phyloP scores from a whole-genome alignment of 352 stramenopile species.

The Blastocystis sp. region DNA sequence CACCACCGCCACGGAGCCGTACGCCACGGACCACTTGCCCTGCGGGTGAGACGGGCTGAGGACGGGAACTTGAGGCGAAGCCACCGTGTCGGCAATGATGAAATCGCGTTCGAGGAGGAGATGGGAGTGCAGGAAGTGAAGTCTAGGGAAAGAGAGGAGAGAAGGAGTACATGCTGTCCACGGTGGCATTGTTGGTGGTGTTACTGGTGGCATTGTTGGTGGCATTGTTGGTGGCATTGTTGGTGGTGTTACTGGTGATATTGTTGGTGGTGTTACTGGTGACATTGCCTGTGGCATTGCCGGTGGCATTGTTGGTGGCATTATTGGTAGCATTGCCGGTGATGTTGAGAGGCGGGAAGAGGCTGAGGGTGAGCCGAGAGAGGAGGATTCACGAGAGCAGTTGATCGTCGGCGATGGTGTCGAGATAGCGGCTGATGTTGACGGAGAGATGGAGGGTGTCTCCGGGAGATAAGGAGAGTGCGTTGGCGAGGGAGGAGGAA shows the following conservation, averaged over 20 bases:
- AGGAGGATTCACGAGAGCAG: not conserved
- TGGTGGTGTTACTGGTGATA: too few relatives aligned
- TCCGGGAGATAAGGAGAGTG: not conserved
- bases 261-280: too few relatives aligned
- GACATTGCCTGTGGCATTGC: too few relatives aligned
- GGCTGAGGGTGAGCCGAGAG: too few relatives aligned
- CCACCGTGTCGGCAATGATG: constrained; percentile 13
- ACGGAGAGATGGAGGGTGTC: constrained; percentile 8
- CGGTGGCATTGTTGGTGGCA: too few relatives aligned
- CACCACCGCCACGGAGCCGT: constrained; percentile 45
- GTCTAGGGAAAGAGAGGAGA: not conserved
- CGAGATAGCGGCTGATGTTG: constrained; percentile 50
- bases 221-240: too few relatives aligned
- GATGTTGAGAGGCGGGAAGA: too few relatives aligned
- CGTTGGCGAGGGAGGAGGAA: constrained; percentile 24
- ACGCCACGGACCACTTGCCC: constrained; percentile 52
- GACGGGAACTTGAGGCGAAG: constrained; percentile 10
- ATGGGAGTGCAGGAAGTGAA: not conserved
- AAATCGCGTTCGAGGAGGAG: constrained; percentile 10
- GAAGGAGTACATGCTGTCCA: not conserved
- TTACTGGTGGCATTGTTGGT: too few relatives aligned
- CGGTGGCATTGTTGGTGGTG: too few relatives aligned
- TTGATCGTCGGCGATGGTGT: not conserved
- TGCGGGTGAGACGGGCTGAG: not conserved
- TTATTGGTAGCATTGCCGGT: too few relatives aligned